Conservation (phyloP, 169 alveolate species). For the Babesia bovis region DNA sequence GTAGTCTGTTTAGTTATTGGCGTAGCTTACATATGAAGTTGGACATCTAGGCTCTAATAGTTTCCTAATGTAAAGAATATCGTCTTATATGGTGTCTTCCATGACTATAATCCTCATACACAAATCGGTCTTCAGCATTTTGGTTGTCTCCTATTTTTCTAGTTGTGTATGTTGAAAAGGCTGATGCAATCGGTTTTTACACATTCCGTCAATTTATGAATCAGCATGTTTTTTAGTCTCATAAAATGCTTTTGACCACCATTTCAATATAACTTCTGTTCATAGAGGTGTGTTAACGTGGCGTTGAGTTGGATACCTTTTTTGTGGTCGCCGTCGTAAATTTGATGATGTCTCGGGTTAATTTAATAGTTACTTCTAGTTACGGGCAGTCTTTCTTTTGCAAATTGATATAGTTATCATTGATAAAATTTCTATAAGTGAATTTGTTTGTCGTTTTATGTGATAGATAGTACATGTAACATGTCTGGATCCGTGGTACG, state of each 20-base stretch:
- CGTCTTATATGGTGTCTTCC: neutral
- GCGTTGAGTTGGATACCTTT: neutral
- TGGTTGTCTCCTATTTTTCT: neutral
- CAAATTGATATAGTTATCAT: too few relatives aligned
- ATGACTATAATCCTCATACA: neutral
- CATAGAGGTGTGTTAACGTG: neutral
- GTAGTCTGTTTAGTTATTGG: too few relatives aligned
- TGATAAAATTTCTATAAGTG: too few relatives aligned
- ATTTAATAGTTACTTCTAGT: too few relatives aligned
- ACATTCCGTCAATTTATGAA: neutral
- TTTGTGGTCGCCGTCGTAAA: neutral
- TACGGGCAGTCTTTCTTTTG: too few relatives aligned
- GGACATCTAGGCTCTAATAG: too few relatives aligned
- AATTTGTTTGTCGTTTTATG: neutral
- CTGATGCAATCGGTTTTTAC: neutral
- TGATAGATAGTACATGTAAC: neutral
- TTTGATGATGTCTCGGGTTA: neutral
- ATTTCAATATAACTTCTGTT: neutral
- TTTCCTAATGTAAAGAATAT: too few relatives aligned
- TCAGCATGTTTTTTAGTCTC: too few relatives aligned
- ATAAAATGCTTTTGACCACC: too few relatives aligned
- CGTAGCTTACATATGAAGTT: too few relatives aligned
- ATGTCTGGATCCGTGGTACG: conserved; percentile 5
- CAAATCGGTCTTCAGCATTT: neutral
- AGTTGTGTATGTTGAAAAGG: neutral